phyloP scores from a whole-genome alignment of 257 asterid genomes.

The Solanum ossicruentum region DNA sequence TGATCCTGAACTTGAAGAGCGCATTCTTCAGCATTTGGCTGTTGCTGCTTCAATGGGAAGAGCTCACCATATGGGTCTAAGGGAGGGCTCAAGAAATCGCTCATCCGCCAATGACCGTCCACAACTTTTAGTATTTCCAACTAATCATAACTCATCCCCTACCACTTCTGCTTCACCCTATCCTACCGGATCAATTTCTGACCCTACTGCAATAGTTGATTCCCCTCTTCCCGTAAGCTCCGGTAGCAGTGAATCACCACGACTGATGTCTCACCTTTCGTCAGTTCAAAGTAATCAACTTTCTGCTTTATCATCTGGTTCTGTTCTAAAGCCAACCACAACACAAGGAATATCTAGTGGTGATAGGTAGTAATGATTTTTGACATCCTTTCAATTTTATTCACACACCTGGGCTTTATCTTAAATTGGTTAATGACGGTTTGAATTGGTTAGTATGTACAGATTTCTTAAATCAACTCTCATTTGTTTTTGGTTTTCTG shows the following conservation, averaged over 20 bases:
- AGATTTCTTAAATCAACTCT: neutral
- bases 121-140: conserved; percentile 41
- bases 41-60: conserved; percentile 93
- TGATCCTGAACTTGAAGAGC: conserved; percentile 70
- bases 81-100: conserved; percentile 51
- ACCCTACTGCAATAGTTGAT: conserved; percentile 20
- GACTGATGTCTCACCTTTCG: conserved; percentile 5
- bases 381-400: neutral
- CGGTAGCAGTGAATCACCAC: conserved; percentile 14
- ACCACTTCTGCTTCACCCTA: conserved; percentile 21
- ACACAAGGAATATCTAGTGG: conserved; percentile 19
- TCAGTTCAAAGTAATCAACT: conserved; percentile 21
- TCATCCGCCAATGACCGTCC: conserved; percentile 47
- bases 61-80: conserved; percentile 46
- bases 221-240: conserved; percentile 9
- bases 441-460: neutral
- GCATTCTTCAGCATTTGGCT: conserved; percentile 83
- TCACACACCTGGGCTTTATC: neutral
- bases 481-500: neutral
- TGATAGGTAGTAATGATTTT: conserved; percentile 35
- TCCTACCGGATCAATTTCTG: conserved; percentile 30
- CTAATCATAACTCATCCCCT: conserved; percentile 40
- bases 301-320: conserved; percentile 43
- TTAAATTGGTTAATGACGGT: neutral
- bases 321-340: conserved; percentile 15